These are phyloP conservation scores for Dissophora ornata DNA, from an alignment of 192 early-diverging fungal species.

Conservation along the genomic window DNA sequence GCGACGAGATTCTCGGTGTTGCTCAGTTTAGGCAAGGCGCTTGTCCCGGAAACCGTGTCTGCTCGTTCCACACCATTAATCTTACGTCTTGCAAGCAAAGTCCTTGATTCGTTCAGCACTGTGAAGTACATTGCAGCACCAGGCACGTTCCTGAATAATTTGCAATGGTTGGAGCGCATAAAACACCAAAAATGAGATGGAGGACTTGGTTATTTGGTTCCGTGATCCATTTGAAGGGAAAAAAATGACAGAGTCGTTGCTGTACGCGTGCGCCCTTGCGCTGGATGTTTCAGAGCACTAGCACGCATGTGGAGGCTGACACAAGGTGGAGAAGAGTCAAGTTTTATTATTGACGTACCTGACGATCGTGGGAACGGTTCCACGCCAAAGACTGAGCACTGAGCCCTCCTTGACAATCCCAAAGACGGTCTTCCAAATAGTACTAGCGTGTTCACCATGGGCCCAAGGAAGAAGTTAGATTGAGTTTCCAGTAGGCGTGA, in stretches of 20 bases:
- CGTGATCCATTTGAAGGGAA: no score
- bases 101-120: slow-evolving; percentile 71
- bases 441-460: no score
- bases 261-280: no score
- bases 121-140: slow-evolving; percentile 82
- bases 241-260: no score
- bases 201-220: no score
- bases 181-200: no score
- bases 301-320: not conserved
- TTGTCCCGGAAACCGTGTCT: slow-evolving; percentile 2
- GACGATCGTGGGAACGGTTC: slow-evolving; percentile 77
- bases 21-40: slow-evolving; percentile 60
- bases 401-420: slow-evolving; percentile 70
- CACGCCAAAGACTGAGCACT: slow-evolving; percentile 81
- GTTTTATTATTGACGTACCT: slow-evolving; percentile 55
- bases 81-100: slow-evolving; percentile 57
- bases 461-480: no score
- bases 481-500: no score
- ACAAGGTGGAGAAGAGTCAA: not conserved
- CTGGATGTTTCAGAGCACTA: no score
- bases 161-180: no score
- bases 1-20: slow-evolving; percentile 75
- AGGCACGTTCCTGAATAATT: slow-evolving; percentile 66
- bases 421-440: slow-evolving; percentile 65
- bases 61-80: slow-evolving; percentile 34